These are phyloP conservation scores for Carpinus viminea DNA, from an alignment of 306 rosid genomes.

Conservation along the genomic window DNA sequence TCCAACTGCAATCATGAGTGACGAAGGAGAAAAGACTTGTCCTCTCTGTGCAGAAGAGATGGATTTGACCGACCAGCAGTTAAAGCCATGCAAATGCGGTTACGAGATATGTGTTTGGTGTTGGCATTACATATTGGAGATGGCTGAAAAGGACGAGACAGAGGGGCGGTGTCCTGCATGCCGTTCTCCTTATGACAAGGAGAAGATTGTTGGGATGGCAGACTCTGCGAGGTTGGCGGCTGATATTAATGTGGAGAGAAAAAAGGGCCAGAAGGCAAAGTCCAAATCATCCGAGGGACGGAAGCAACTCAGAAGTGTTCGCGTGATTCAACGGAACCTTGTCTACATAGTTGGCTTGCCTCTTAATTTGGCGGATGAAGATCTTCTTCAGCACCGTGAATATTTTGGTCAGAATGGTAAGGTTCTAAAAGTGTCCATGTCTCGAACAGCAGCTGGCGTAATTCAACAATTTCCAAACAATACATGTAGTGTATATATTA, in stretches of 20 bases:
- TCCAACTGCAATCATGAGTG: conserved; percentile 86
- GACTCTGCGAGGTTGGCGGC: conserved; percentile 80
- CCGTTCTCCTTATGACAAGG: conserved; percentile 90
- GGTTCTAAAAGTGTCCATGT: conserved; percentile 97
- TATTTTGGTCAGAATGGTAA: conserved; percentile 98
- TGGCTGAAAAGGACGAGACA: conserved; percentile 97
- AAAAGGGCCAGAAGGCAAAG: conserved; percentile 81
- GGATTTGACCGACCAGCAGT: conserved; percentile 99
- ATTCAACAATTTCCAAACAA: conserved; percentile 96
- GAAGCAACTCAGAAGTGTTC: conserved; percentile 93
- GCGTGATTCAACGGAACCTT: conserved; percentile 98
- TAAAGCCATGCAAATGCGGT: conserved; percentile 98
- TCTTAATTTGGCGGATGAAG: conserved; percentile 81
- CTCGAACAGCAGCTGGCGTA: conserved; percentile 93
- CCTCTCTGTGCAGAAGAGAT: conserved; percentile 99
- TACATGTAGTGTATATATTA: conserved; percentile 99
- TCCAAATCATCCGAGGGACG: conserved; percentile 85
- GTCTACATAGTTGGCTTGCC: conserved; percentile 95
- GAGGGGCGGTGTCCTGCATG: conserved; percentile 99
- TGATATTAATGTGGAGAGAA: conserved; percentile 73
- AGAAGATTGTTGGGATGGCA: conserved; percentile 93
- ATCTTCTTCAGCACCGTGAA: conserved; percentile 82
- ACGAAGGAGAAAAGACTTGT: conserved; percentile 90
- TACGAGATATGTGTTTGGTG: conserved; percentile 99
- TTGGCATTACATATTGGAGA: conserved; percentile 96